Percentiles rank a stretch among this genome's conserved stretches.
Conservation (phyloP, 768 basidiomycete genomes). For the Auriscalpium vulgare region DNA sequence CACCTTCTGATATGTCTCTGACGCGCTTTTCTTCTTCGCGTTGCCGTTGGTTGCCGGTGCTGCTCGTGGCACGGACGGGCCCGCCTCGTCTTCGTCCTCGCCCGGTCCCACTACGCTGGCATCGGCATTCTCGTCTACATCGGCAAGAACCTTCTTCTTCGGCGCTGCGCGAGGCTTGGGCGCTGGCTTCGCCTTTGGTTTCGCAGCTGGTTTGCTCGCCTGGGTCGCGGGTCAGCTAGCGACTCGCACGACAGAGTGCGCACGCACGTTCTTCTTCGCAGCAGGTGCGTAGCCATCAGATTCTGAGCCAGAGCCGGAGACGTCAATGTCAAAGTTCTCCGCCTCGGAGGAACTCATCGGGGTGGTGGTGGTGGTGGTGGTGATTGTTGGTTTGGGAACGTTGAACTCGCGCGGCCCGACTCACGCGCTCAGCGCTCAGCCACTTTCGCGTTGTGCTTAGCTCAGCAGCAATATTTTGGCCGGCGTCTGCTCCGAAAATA, state of each 20-base stretch:
- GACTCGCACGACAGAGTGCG: slow-evolving; percentile 18
- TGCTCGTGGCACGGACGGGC: slow-evolving; percentile 18
- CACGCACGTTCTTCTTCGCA: slow-evolving; percentile 38
- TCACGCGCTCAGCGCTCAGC: too few species aligned
- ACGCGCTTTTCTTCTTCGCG: slow-evolving; percentile 76
- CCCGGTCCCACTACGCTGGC: slow-evolving; percentile 37
- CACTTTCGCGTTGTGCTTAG: too few species aligned
- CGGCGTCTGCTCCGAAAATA: background rate
- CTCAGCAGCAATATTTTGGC: background rate
- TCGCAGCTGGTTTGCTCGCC: slow-evolving; percentile 36
- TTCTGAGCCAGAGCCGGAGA: slow-evolving; percentile 45
- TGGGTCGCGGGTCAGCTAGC: slow-evolving; percentile 18
- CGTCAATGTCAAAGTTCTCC: slow-evolving; percentile 56
- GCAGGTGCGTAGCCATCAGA: slow-evolving; percentile 60
- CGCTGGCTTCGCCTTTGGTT: slow-evolving; percentile 38
- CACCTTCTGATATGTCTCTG: slow-evolving; percentile 88
- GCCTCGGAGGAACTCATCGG: slow-evolving; percentile 68
- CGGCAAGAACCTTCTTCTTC: slow-evolving; percentile 67
- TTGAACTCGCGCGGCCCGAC: background rate
- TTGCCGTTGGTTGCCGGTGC: slow-evolving; percentile 21
- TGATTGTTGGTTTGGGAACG: background rate
- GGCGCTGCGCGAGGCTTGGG: slow-evolving; percentile 42
- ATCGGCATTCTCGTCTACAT: slow-evolving; percentile 55
- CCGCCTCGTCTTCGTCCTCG: slow-evolving; percentile 31
- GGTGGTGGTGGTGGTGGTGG: background rate